Base-by-base conservation (phyloP, 2,329 filamentous ascomycete genomes). In the Lecanicillium sp. region DNA sequence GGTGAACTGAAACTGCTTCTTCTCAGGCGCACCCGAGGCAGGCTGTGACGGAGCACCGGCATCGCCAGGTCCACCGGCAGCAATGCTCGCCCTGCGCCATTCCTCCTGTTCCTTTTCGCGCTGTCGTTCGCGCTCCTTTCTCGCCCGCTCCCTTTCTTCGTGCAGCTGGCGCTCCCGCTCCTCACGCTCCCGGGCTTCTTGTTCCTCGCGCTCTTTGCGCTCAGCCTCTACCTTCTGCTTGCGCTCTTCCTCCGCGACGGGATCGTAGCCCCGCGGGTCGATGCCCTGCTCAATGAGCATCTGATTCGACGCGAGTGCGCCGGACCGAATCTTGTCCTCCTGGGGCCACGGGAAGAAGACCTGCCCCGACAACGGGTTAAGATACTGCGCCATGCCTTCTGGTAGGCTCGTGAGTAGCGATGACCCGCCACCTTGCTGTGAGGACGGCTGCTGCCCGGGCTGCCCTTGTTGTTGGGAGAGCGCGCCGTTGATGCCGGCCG, bases 271-370 rank as follows among this genome's bases (percentile, higher is more conserved):
- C 39, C 64, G 70, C 8, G 77, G 78, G 53, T 84, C 76, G 46
- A 76, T 69, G 7, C 79, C 81, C 39, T 69, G 62, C 49, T 83
- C 79, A 5, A 72, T 48, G 45, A 87, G 69, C 17, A 69, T 61
- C 51, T 87, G 79, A 32, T 77, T 72, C 8, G 68, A 65, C 0
- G 79, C 81, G 30, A 94, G 66, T 2, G 79, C 79, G 27, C 87
- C 85, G 13, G 66, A 64, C 22, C 77, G 73, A 45, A 92, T 85
- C 43, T 78, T 73, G 22, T 81, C 76, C 45, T 86, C 79, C 19
- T 67, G 68, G 1, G 86, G 86, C 86, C 86, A 94, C 1, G 87
- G 86, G 33, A 79, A 71, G 63, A 88, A 94, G n/a, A 66, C 54
- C 28, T 72, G 65, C 9, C 72, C 69, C 8, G 69, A 69, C 14